Conservation (phyloP, 2,329 filamentous ascomycete genomes). For the Chaetomium sp. region DNA sequence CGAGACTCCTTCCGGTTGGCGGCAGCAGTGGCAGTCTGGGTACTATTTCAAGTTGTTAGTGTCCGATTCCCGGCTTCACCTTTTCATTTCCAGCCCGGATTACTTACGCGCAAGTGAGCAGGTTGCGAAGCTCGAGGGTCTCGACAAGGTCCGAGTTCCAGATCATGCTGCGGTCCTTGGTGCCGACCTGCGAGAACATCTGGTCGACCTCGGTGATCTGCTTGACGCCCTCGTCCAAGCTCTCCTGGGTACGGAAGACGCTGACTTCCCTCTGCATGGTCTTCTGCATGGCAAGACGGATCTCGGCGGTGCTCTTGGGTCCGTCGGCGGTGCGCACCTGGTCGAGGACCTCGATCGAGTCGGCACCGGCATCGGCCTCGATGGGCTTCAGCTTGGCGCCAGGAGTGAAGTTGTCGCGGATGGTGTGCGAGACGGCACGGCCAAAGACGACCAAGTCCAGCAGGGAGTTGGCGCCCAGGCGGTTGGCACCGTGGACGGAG, state of each 20-base stretch:
- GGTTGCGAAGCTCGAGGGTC: constrained; percentile 91
- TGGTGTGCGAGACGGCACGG: constrained; percentile 94
- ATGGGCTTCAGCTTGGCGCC: constrained; percentile 78
- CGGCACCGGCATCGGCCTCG: constrained; percentile 81
- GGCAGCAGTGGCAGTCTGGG: constrained; percentile 88
- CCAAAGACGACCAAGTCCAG: constrained; percentile 97
- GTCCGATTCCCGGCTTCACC: constrained; percentile 3
- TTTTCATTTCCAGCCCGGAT: not conserved
- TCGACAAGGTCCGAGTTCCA: constrained; percentile 98
- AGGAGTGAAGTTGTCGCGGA: constrained; percentile 89
- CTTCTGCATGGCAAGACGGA: constrained; percentile 94
- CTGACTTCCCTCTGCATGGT: constrained; percentile 96
- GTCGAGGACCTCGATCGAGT: constrained; percentile 85
- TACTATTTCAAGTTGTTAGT: constrained; percentile 49
- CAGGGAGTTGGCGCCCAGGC: constrained; percentile 96
- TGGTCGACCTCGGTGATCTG: constrained; percentile 85
- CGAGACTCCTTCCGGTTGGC: constrained; percentile 96
- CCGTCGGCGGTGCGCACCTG: constrained; percentile 81
- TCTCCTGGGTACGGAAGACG: constrained; percentile 94
- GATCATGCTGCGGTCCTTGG: constrained; percentile 99
- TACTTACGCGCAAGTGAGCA: constrained; percentile 93
- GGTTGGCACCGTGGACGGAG: constrained; percentile 97
- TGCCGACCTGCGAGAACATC: constrained; percentile 80
- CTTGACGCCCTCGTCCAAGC: constrained; percentile 87
- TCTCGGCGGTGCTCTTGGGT: constrained; percentile 82